These are phyloP conservation scores for Zanthoxylum bungeanum DNA, from an alignment of 345 rosid genomes.

Conservation along the genomic window DNA sequence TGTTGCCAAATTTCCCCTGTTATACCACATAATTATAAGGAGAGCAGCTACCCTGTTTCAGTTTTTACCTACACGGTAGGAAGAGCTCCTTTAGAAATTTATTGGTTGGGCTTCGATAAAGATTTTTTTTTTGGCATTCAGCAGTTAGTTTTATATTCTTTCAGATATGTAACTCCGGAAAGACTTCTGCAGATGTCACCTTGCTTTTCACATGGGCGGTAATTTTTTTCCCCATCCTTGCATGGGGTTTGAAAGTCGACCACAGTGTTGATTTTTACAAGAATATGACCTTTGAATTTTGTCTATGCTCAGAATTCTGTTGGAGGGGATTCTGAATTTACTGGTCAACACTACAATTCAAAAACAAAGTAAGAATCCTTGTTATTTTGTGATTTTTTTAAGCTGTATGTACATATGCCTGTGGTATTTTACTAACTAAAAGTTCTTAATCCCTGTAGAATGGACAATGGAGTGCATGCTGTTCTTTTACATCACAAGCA, in stretches of 20 bases:
- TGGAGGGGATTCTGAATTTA: conserved; percentile 80
- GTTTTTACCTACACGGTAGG: conserved; percentile 81
- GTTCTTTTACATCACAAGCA: conserved; percentile 82
- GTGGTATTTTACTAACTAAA: conserved; percentile 19
- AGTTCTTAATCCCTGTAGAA: conserved; percentile 41
- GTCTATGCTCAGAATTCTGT: conserved; percentile 65
- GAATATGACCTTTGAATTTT: conserved; percentile 1
- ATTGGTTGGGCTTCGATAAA: neutral
- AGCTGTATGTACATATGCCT: neutral
- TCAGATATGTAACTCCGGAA: conserved; percentile 75
- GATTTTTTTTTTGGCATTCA: conserved; percentile 24
- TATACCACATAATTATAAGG: conserved; percentile 89
- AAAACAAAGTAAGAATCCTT: conserved; percentile 47
- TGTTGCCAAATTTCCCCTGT: conserved; percentile 90
- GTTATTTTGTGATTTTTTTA: neutral
- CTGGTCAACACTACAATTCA: conserved; percentile 82
- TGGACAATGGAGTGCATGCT: conserved; percentile 64
- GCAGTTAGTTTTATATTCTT: conserved; percentile 12
- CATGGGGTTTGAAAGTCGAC: neutral
- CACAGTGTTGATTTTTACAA: neutral
- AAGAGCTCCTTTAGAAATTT: conserved; percentile 4
- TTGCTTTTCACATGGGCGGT: conserved; percentile 96
- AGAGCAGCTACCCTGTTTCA: conserved; percentile 86
- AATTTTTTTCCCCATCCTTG: conserved; percentile 25
- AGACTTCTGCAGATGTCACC: conserved; percentile 59